A percentile compares a stretch with the other conserved stretches of the same genome.
phyloP scores from a whole-genome alignment of 805 yeast species.

The Hanseniaspora hatyaiensis region DNA sequence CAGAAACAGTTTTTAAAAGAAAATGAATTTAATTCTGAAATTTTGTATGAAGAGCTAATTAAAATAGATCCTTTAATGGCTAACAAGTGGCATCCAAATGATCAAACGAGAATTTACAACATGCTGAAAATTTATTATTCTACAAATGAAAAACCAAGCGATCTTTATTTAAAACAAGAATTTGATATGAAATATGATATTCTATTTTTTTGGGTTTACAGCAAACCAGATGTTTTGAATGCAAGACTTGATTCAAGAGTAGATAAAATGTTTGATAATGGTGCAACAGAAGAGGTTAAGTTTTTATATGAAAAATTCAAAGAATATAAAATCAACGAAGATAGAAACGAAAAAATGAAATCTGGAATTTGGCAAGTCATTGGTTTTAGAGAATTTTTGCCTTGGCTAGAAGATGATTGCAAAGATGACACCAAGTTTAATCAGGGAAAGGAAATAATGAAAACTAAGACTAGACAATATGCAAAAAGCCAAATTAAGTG shows the following conservation, averaged over 20 bases:
- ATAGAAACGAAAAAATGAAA: constrained; percentile 40
- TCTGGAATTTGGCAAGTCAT: constrained; percentile 88
- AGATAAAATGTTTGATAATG: constrained; percentile 63
- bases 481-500: constrained; percentile 84
- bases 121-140: constrained; percentile 68
- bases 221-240: constrained; percentile 47
- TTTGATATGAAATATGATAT: constrained; percentile 48
- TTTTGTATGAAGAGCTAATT: constrained; percentile 38
- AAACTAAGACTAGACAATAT: constrained; percentile 69
- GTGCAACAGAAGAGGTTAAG: constrained; percentile 59
- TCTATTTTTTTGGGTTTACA: constrained; percentile 71
- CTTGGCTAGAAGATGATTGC: constrained; percentile 39
- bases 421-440: constrained; percentile 25
- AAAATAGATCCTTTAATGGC: constrained; percentile 61
- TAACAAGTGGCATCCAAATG: constrained; percentile 83
- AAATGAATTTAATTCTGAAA: neutral
- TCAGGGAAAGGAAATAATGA: constrained; percentile 62
- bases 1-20: constrained; percentile 21
- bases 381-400: constrained; percentile 81
- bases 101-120: constrained; percentile 61
- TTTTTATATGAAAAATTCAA: constrained; percentile 42
- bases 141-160: constrained; percentile 60
- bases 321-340: constrained; percentile 22
- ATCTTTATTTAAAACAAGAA: constrained; percentile 54
- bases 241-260: constrained; percentile 65